Percentiles rank a stretch among this genome's conserved stretches.
phyloP scores from a whole-genome alignment of 2,329 filamentous ascomycete genomes.

The Acephala macrosclerotiorum region DNA sequence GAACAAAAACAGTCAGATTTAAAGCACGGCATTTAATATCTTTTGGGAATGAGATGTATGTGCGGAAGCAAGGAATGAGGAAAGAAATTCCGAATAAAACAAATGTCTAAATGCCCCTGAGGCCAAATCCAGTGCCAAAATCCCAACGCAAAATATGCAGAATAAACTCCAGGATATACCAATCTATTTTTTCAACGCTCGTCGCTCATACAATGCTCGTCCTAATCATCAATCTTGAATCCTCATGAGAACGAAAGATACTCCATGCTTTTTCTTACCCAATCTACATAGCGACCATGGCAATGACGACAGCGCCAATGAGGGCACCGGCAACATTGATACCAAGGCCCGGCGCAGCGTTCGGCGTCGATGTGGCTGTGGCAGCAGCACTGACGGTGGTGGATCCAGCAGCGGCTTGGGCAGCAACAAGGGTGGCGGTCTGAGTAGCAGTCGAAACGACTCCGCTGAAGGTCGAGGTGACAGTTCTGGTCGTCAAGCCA shows the following conservation, averaged over 20 bases:
- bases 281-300: not conserved
- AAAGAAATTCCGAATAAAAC: not conserved
- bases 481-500: slow-evolving; percentile 19
- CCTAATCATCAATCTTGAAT: not conserved
- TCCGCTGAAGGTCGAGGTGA: slow-evolving; percentile 14
- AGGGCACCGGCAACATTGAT: slow-evolving; percentile 2
- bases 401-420: slow-evolving; percentile 9
- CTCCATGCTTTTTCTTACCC: not conserved
- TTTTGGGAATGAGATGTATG: too few relatives aligned
- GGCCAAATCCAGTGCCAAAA: not conserved
- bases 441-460: slow-evolving; percentile 16
- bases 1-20: too few relatives aligned
- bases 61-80: too few relatives aligned
- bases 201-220: not conserved
- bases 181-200: not conserved
- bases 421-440: slow-evolving; percentile 15
- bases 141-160: not conserved
- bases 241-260: not conserved
- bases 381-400: slow-evolving; percentile 3
- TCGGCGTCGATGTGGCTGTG: slow-evolving; percentile 10
- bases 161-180: not conserved
- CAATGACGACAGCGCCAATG: not conserved
- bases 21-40: too few relatives aligned
- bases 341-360: slow-evolving; percentile 7
- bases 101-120: not conserved